Percentiles rank a stretch among this genome's conserved stretches.
phyloP scores from a whole-genome alignment of 345 rosid species.

The Sapria himalayana region DNA sequence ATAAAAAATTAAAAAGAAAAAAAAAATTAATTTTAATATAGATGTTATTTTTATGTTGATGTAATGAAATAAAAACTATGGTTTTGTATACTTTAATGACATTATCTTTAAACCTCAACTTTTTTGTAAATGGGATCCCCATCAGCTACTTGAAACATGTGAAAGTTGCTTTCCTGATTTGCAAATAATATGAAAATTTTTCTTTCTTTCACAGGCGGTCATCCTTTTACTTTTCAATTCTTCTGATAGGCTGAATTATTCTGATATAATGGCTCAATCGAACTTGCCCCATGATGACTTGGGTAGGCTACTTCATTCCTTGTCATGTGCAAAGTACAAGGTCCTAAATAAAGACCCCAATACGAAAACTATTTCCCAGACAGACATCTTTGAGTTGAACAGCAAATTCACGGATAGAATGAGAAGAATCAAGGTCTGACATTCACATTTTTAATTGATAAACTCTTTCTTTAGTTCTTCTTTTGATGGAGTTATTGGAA shows the following conservation, averaged over 20 bases:
- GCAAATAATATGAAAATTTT: background rate
- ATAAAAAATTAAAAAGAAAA: too few relatives aligned
- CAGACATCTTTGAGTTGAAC: slow-evolving; percentile 50
- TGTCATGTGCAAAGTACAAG: slow-evolving; percentile 71
- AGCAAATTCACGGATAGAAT: slow-evolving; percentile 61
- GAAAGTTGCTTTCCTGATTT: too few relatives aligned
- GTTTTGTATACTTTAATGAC: too few relatives aligned
- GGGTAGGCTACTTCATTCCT: slow-evolving; percentile 73
- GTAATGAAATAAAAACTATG: too few relatives aligned
- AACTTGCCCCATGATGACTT: slow-evolving; percentile 75
- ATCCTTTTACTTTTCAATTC: slow-evolving; percentile 67
- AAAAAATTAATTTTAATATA: too few relatives aligned
- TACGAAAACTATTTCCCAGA: slow-evolving; percentile 34
- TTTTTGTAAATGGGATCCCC: too few relatives aligned
- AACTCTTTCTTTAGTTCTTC: background rate
- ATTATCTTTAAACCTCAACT: too few relatives aligned
- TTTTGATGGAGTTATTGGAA: background rate
- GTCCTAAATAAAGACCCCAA: slow-evolving; percentile 46
- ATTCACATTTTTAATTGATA: slow-evolving; percentile 4
- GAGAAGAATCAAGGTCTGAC: slow-evolving; percentile 83
- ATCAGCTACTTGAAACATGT: too few relatives aligned
- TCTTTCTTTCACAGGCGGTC: slow-evolving; percentile 37
- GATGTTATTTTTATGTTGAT: too few relatives aligned
- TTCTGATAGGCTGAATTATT: slow-evolving; percentile 53
- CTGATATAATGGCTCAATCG: slow-evolving; percentile 61